Evolutionary conservation across 78 protist genomes (phyloP).

Genomic region (Anaeramoeba flamelloides): DNA sequence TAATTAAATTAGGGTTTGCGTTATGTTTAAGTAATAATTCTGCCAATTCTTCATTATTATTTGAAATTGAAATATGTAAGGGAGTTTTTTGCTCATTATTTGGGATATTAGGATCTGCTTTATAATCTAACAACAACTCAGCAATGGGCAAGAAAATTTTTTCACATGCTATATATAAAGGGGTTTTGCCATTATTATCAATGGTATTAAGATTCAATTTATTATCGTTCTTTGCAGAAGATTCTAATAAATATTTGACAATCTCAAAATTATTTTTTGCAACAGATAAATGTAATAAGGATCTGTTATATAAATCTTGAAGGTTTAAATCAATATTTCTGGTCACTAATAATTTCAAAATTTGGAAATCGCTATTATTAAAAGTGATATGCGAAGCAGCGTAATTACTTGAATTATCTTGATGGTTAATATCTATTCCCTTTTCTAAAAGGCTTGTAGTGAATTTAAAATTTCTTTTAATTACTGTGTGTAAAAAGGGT

Average conservation of each 20-base stretch:
- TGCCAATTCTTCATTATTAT: not conserved
- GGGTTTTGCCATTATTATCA: no score
- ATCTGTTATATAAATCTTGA: not conserved
- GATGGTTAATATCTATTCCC: not conserved
- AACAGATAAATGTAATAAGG: not conserved
- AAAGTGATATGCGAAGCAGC: not conserved
- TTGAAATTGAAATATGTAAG: not conserved
- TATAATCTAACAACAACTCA: not conserved
- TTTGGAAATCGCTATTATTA: not conserved
- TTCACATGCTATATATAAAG: no score
- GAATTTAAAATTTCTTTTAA: not conserved
- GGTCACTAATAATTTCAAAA: not conserved
- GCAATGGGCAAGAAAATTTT: not conserved
- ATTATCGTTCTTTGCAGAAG: not conserved
- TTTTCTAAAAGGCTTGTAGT: not conserved
- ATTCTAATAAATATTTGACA: not conserved
- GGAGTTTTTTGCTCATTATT: not conserved
- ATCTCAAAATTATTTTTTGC: not conserved
- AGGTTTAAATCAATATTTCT: not conserved
- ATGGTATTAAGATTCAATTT: no score
- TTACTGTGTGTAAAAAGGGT: not conserved
- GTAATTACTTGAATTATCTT: not conserved
- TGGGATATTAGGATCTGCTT: not conserved
- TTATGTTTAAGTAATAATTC: no score
- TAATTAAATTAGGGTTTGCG: no score